Percentiles rank a stretch among this genome's conserved stretches.
Conservation (phyloP, 2,329 filamentous ascomycete genomes). For the Bipolaris oryzae region DNA sequence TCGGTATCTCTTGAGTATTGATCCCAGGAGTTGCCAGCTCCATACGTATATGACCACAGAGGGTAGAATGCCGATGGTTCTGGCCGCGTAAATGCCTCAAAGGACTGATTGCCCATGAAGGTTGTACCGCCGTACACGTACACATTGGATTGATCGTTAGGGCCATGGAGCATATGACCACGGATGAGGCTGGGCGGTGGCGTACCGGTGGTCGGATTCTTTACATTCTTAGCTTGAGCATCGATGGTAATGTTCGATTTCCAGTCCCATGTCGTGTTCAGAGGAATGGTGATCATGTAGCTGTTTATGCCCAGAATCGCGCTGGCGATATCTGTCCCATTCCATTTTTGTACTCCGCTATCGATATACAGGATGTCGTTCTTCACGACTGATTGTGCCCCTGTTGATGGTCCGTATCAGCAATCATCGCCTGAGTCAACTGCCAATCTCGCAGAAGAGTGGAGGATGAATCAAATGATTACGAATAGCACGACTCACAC, state of each 20-base stretch:
- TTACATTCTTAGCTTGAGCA: background rate
- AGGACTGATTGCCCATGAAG: background rate
- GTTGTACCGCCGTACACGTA: background rate
- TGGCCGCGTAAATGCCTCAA: background rate
- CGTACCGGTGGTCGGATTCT: background rate
- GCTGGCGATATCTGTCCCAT: background rate
- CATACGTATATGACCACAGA: background rate
- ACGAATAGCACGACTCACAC: background rate
- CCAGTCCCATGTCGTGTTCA: background rate
- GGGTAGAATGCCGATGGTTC: background rate
- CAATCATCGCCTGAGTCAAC: background rate
- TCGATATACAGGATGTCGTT: background rate
- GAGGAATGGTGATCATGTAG: background rate
- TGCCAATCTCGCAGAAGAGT: too few relatives aligned
- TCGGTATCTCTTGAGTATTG: background rate
- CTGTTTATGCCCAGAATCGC: background rate
- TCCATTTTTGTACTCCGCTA: conserved; percentile 1
- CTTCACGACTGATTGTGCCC: background rate
- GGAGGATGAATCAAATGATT: too few relatives aligned
- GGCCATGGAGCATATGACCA: background rate
- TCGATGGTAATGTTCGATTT: background rate
- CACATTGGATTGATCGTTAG: background rate
- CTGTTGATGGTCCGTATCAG: background rate
- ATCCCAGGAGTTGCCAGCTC: background rate
- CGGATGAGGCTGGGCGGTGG: background rate